Conservation (phyloP, 495 filamentous ascomycete genomes). For the Tetracladium setigerum region DNA sequence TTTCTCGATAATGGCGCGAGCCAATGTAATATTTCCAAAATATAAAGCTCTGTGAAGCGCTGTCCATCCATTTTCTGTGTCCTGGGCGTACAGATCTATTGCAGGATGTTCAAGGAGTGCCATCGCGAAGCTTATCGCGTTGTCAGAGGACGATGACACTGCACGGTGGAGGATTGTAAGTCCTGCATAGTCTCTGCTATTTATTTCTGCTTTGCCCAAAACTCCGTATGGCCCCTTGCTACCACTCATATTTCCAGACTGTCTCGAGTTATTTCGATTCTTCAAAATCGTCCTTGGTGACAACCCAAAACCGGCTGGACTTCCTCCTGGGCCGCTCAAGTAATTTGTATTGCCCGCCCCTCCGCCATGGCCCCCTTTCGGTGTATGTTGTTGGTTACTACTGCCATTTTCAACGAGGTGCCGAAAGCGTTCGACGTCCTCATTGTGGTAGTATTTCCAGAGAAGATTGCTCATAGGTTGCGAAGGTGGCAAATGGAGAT, state of each 20-base stretch:
- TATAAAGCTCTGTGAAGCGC: slow-evolving; percentile 89
- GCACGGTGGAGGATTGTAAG: slow-evolving; percentile 81
- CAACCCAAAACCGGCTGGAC: slow-evolving; percentile 26
- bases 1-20: slow-evolving; percentile 67
- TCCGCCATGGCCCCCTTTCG: slow-evolving; percentile 29
- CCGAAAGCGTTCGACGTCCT: slow-evolving; percentile 90
- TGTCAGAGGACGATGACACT: slow-evolving; percentile 62
- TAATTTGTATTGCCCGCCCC: slow-evolving; percentile 15
- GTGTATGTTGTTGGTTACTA: slow-evolving; percentile 39
- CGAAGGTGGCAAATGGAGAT: slow-evolving; percentile 26
- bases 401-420: slow-evolving; percentile 65
- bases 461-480: slow-evolving; percentile 91
- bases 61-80: slow-evolving; percentile 93
- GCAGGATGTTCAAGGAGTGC: slow-evolving; percentile 73
- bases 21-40: slow-evolving; percentile 82
- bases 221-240: slow-evolving; percentile 5
- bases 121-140: slow-evolving; percentile 61
- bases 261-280: slow-evolving; percentile 35
- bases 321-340: slow-evolving; percentile 13
- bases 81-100: slow-evolving; percentile 80
- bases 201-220: slow-evolving; percentile 51
- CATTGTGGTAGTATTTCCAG: slow-evolving; percentile 92
- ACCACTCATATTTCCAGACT: slow-evolving; percentile 15
- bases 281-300: slow-evolving; percentile 38
- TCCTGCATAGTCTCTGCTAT: slow-evolving; percentile 70